Evolutionary conservation across 805 yeast genomes (phyloP), one percentile per base, ranked within the genome.

Genomic region (Sugiyamaella marilandica): DNA sequence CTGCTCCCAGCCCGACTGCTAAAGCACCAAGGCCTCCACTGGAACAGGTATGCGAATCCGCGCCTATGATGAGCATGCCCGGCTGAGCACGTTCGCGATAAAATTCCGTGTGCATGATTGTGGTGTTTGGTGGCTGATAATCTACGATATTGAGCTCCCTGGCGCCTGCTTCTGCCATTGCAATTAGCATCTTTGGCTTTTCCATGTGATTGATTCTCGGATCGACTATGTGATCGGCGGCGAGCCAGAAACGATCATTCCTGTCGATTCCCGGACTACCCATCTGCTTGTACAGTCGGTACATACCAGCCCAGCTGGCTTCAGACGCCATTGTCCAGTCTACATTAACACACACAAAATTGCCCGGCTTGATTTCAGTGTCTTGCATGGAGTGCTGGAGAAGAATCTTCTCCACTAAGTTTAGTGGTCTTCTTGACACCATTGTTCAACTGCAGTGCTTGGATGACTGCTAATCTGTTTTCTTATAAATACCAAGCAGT

Each of bases 251-350:
- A 33, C 56, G 32, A 35, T 53, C 56, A n/a, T 50, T 50, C 16
- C 50, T 21, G 44, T 35, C 32, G 13, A 53, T 35, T 24, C 56
- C 56, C 10, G 56, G 54, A 7, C 41, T 50, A 31, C 56, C 56
- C 54, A 53, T 45, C 26, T 45, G 35, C n/a, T 45, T 45, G 33
- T 53, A 51, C n/a, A 34, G 24, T 7, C 47, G 35, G 21, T 51
- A 50, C 45, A 53, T 47, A 10, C 54, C 56, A 18, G 44, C 47
- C 54, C 51, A 53, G 19, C 51, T 45, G 32, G 49, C 46, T 37
- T 53, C 56, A n/a, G 56, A 53, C 2, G 56, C 37, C 51, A 50
- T 29, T 8, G 54, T 51, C 56, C 56, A 53, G 34, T 53, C 56
- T 10, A 53, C 56, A 7, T 46, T 29, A 10, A 50, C 56, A 26